These are phyloP conservation scores for Pholiota molesta DNA, from an alignment of 768 basidiomycete genomes.

Conservation along the genomic window DNA sequence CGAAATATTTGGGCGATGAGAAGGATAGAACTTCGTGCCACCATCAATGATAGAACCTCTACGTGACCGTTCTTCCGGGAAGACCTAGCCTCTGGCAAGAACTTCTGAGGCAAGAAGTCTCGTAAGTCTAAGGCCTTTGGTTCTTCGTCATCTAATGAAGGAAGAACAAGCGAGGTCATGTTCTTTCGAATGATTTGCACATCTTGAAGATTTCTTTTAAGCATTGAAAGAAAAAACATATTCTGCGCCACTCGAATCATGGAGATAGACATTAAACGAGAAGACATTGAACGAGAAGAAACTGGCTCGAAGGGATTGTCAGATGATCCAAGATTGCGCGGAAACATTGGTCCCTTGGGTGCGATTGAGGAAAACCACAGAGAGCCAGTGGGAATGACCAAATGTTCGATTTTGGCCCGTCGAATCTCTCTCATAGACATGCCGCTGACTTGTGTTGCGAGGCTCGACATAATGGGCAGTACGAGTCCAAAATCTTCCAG, in stretches of 20 bases:
- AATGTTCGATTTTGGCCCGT: slow-evolving; percentile 69
- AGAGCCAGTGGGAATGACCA: slow-evolving; percentile 70
- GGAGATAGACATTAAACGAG: slow-evolving; percentile 53
- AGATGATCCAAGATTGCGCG: slow-evolving; percentile 38
- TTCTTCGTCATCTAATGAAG: slow-evolving; percentile 38
- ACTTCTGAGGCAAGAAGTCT: slow-evolving; percentile 50
- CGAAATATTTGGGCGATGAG: slow-evolving; percentile 72
- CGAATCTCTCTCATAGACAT: slow-evolving; percentile 74
- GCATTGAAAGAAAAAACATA: slow-evolving; percentile 62
- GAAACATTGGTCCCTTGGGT: slow-evolving; percentile 66
- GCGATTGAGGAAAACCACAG: slow-evolving; percentile 66
- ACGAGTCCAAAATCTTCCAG: slow-evolving; percentile 56
- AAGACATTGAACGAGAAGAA: slow-evolving; percentile 45
- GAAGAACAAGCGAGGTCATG: slow-evolving; percentile 62
- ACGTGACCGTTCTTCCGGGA: slow-evolving; percentile 20
- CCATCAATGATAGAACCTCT: slow-evolving; percentile 56
- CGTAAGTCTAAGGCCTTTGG: slow-evolving; percentile 40
- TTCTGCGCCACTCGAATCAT: slow-evolving; percentile 76
- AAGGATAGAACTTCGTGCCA: slow-evolving; percentile 71
- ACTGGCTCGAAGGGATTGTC: slow-evolving; percentile 41
- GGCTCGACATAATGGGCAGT: slow-evolving; percentile 58
- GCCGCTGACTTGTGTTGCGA: slow-evolving; percentile 68
- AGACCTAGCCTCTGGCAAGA: slow-evolving; percentile 13
- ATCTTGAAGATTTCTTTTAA: slow-evolving; percentile 69
- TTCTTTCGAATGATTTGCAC: slow-evolving; percentile 68